Base-by-base conservation (phyloP, 805 yeast species). In the Candida tammaniensis region DNA sequence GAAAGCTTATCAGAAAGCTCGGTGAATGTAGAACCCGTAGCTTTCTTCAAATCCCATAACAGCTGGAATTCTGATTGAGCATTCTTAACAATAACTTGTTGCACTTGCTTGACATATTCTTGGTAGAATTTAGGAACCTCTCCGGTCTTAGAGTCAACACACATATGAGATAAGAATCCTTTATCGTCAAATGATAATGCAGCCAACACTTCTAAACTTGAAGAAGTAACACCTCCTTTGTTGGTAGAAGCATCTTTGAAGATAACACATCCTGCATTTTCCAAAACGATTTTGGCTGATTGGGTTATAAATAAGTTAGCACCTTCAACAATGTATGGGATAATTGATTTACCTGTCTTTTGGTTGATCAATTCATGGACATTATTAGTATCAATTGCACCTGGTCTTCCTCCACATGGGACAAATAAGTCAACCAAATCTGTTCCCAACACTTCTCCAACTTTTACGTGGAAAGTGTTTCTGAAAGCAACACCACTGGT, bases 321-420 rank as follows among this genome's bases (percentile, higher is more conserved):
- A 57, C 98, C 98, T 68, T 91, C 98, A 38, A 93, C 96, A 56
- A 91, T 78, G 64, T 82, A 87, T 31, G 95, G 94, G 49, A 93
- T 74, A 46, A 76, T 68, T 14, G 85, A 61, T 61, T 82, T 81
- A 38, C 93, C 94, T 19, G 89, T 80, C 51, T 78, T 78, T 25
- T 68, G 70, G 59, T 84, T 86, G 47, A 93, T 76, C 50, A 87
- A 76, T 35, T 65, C 65, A 43, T 70, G 66, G 39, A 89, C 93
- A 52, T 85, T 93, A 59, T 79, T 82, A 44, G 89, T 78, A 59
- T 89, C 94, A 58, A 91, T 80, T 14, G 98, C 94, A 49, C 86
- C 91, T 40, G 98, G 98, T 65, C 98, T 83, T 49, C 98, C 98
- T 61, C 98, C 98, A 64, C 98, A 91, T 39, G 98, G 98, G 27